Evolutionary conservation across 306 rosid genomes (phyloP), one percentile per base, ranked within the genome.

Genomic region (Dalbergia oliveri): DNA sequence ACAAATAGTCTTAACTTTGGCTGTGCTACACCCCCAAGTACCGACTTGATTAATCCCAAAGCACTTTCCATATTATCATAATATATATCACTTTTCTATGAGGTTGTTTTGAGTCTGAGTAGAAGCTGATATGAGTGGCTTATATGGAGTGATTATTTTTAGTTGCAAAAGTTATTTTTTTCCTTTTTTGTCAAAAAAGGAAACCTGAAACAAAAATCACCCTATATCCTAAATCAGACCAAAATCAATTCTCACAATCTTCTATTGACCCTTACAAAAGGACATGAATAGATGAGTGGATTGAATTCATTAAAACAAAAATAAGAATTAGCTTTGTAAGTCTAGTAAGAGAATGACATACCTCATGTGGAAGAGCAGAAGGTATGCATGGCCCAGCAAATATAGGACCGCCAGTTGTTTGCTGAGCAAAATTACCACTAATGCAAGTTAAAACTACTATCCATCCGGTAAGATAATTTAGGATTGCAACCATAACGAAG

Each of bases 361-460:
- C 98, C 93, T 91, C 90, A 23, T 86, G 87, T 60, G 93, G 92
- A 82, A 92, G 84, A 63, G 84, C 69, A 84, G 86, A 83, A 69
- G 94, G 91, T 73, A 92, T 81, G 90, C 94, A 88, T 23, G 97
- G 88, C 81, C 94, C 98, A 39, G 97, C 92, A 90, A 94, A 94
- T 84, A 94, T 85, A 64, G 97, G 97, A 68, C 98, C 94, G 37
- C 64, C 79, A 77, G 91, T 86, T 84, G 78, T 89, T 81, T 79
- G 82, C 98, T 94, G 93, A 73, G 64, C 10, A 79, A 81, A 58
- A 67, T 62, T 73, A 61, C 16, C 31, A 79, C 51, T 11, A 69
- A 64, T 56, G 23, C 53, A 73, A n/a, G 77, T 69, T 68, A 76
- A 63, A 61, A 72, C 47, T 57, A 68, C 23, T 31, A 47, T 83